Base-by-base conservation (phyloP, 495 filamentous ascomycete species). In the Lepraria neglecta region DNA sequence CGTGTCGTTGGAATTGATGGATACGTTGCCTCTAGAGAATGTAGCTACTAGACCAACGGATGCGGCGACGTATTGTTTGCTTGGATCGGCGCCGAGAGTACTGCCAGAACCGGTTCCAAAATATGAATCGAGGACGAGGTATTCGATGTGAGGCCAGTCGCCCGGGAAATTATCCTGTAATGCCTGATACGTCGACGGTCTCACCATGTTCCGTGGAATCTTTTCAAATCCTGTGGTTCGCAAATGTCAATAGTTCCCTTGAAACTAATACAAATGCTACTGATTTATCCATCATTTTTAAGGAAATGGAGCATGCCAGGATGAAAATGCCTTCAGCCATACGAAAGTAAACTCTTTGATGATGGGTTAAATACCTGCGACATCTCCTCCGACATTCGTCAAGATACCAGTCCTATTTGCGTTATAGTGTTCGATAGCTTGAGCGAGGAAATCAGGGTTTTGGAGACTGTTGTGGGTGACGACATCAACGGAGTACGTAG, bases 11-110 rank as follows among this genome's bases (percentile, higher is more conserved):
- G 73, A 78, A 4, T 65, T 59, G 58, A 88, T 76, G 2, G 75
- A 80, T 6, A 88, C 75, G 55, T 73, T 82, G 42, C 84, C 83
- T 0, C 80, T 72, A 0, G 79, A 82, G 6, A 76, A 64, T 0
- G 82, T 80, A 0, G 82, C 70, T 0, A 77, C 60, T 6, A 86
- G 67, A 0, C 70, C 73, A 0, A 66, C 72, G 12, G 70, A 19
- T 10, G 84, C 70, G 9, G 72, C 65, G n/a, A 72, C 75, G 65
- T 84, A 84, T 10, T 82, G 74, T 9, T 69, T 69, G 6, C 75
- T 76, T 50, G 74, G 71, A 11, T 51, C 38, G 0, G 77, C 69
- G 0, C 58, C 65, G 42, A 55, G 3, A 42, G 48, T 28, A 21
- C 43, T 47, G 46, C 61, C 53, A 1, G 56, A 33, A 9, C 46